These are phyloP conservation scores for Ambrosiella beaveri DNA, from an alignment of 2,329 filamentous ascomycete species.

Conservation along the genomic window DNA sequence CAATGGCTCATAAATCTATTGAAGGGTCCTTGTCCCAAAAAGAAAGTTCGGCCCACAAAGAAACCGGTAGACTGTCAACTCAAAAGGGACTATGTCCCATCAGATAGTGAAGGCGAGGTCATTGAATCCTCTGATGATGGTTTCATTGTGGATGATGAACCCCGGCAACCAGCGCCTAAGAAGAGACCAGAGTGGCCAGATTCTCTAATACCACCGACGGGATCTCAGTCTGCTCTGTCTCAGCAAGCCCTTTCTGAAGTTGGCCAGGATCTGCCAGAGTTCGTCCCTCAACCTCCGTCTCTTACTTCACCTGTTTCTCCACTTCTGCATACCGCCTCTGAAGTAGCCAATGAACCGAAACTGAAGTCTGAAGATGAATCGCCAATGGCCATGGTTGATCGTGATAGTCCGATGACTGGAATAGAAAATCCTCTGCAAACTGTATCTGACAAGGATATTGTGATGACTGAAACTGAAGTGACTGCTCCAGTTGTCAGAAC, in stretches of 20 bases:
- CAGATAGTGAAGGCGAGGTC: conserved; percentile 32
- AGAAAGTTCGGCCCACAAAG: background rate
- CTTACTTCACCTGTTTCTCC: background rate
- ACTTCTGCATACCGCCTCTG: too few species aligned
- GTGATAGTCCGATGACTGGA: too few species aligned
- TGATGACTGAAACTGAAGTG: background rate
- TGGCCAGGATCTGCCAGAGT: too few species aligned
- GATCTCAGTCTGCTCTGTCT: too few species aligned
- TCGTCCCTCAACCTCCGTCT: background rate
- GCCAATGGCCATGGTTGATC: too few species aligned
- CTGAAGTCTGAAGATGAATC: too few species aligned
- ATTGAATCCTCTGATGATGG: conserved; percentile 16
- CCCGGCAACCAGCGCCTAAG: background rate
- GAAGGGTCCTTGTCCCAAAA: conserved; percentile 19
- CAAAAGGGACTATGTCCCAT: conserved; percentile 2
- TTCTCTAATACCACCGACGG: too few species aligned
- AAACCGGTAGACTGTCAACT: conserved; percentile 11
- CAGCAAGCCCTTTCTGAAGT: too few species aligned
- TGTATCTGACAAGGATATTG: background rate
- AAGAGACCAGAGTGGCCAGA: background rate
- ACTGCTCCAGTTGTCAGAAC: background rate
- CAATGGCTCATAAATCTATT: conserved; percentile 34
- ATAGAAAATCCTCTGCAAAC: background rate
- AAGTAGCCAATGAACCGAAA: too few species aligned
- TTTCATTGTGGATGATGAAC: background rate